Conservation (phyloP, 768 basidiomycete species). For the Inosperma sp. region DNA sequence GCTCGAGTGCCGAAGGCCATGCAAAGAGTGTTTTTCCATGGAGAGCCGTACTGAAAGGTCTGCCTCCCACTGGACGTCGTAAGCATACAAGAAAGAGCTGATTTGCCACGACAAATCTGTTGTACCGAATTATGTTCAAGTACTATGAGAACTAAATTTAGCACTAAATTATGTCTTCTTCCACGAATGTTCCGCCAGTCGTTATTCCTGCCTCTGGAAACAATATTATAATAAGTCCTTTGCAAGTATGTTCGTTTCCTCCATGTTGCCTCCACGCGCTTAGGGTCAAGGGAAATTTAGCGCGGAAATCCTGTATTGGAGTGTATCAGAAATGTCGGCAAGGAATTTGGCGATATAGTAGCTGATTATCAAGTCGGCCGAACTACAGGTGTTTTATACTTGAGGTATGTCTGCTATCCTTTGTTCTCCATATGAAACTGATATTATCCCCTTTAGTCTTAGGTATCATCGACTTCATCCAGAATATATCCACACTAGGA, state of each 20-base stretch:
- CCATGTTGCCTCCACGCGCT: background rate
- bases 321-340: constrained; percentile 80
- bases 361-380: constrained; percentile 95
- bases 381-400: constrained; percentile 87
- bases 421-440: background rate
- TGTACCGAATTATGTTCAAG: background rate
- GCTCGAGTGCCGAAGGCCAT: background rate
- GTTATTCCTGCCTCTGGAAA: constrained; percentile 62
- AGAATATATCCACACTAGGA: constrained; percentile 90
- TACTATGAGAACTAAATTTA: background rate
- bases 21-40: too few relatives aligned
- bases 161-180: constrained; percentile 20
- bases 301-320: constrained; percentile 87
- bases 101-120: constrained; percentile 9
- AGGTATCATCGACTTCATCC: constrained; percentile 96
- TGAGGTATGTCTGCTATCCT: constrained; percentile 54
- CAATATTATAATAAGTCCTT: constrained; percentile 58
- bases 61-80: background rate
- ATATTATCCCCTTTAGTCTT: constrained; percentile 45
- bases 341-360: constrained; percentile 91
- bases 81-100: background rate
- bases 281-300: constrained; percentile 36
- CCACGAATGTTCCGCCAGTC: constrained; percentile 43
- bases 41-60: too few relatives aligned
- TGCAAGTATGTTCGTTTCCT: constrained; percentile 46